Evolutionary conservation across 2,329 filamentous ascomycete genomes (phyloP), one percentile per base, ranked within the genome.

Genomic region (Aphanocladium album): DNA sequence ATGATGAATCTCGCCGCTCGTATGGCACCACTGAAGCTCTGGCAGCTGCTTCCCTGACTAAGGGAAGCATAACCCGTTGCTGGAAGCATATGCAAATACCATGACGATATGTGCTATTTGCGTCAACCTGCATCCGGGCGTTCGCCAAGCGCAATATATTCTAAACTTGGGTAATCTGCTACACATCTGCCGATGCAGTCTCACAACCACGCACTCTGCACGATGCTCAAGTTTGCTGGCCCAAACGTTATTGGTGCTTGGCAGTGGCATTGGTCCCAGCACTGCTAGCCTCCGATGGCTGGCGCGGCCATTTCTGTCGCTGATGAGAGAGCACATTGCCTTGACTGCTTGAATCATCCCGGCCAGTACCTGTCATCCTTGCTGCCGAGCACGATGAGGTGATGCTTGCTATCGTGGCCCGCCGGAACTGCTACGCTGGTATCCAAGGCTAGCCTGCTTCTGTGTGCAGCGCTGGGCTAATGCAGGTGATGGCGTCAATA

Each of bases 401-500:
- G 11, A 35, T 37, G n/a, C 17, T 51, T 9, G 35, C 27, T 27
- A 30, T 57, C 45, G n/a, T 33, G 46, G 46, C n/a, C 46, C 35
- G 56, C 56, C 16, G 14, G 30, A 43, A 19, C 33, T 45, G 35
- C 23, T 8, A 58, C 56, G 8, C 21, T 25, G 46, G 23, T 37
- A 43, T 41, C 33, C 43, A 58, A 30, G n/a, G 5, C 41, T 25
- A 23, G 45, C 19, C 45, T 23, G 6, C 14, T 47, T 23, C n/a
- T n/a, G n/a, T n/a, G n/a, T 25, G 12, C 19, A 25, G 7, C 58
- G 49, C 61, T 45, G 30, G 35, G 35, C 52, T 60, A 62, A 62
- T 57, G 57, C 61, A 53, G 57, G 46, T 60, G 61, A 57, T 57
- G 46, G 39, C n/a, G 61, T 51, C 57, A 60, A 58, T 39, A 58